Conservation (phyloP, 768 basidiomycete genomes). For the Kwoniella newhampshirensis region DNA sequence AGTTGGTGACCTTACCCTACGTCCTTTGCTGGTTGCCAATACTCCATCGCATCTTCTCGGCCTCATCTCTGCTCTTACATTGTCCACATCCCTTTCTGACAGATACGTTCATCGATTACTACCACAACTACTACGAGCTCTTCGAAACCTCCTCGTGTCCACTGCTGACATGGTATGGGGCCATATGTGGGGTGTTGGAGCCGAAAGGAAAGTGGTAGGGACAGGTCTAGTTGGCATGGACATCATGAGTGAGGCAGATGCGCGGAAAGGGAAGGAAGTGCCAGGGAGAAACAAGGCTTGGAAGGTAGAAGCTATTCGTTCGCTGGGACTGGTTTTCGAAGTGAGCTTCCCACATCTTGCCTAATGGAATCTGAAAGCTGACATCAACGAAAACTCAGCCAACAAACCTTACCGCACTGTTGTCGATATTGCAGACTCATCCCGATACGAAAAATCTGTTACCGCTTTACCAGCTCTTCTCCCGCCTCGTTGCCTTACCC, state of each 20-base stretch:
- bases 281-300: slow-evolving; percentile 12
- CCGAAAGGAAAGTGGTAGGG: slow-evolving; percentile 26
- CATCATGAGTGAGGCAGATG: not conserved
- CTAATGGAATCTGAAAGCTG: not conserved
- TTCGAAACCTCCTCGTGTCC: slow-evolving; percentile 45
- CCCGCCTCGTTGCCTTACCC: slow-evolving; percentile 42
- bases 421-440: slow-evolving; percentile 29
- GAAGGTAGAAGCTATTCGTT: slow-evolving; percentile 22
- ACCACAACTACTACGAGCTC: slow-evolving; percentile 40
- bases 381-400: slow-evolving; percentile 13
- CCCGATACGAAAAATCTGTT: slow-evolving; percentile 38
- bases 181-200: slow-evolving; percentile 50
- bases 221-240: slow-evolving; percentile 12
- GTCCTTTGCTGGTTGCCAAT: slow-evolving; percentile 27
- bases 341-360: slow-evolving; percentile 21
- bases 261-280: slow-evolving; percentile 18
- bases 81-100: not conserved
- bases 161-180: slow-evolving; percentile 50
- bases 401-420: slow-evolving; percentile 33
- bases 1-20: slow-evolving; percentile 41
- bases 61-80: slow-evolving; percentile 18
- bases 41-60: slow-evolving; percentile 28
- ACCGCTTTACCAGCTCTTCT: slow-evolving; percentile 47
- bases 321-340: slow-evolving; percentile 32
- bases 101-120: slow-evolving; percentile 24